phyloP scores from a whole-genome alignment of 2,329 filamentous ascomycete species.

The Stagonosporopsis rhizophila region DNA sequence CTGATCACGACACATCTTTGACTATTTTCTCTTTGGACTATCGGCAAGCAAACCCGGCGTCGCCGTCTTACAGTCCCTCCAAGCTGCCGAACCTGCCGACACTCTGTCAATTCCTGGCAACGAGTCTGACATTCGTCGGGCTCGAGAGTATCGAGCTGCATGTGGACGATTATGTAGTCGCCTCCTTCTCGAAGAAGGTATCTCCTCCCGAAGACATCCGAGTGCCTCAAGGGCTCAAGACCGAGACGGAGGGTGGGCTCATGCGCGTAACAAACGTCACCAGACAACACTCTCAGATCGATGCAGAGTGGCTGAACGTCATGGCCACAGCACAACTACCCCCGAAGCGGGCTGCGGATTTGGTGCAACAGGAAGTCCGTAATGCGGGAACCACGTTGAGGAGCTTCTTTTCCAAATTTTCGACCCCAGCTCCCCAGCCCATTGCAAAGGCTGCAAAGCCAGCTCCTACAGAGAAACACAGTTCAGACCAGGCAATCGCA shows the following conservation, averaged over 20 bases:
- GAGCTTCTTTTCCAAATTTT: constrained; percentile 51
- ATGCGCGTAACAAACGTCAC: constrained; percentile 87
- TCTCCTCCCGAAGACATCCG: constrained; percentile 76
- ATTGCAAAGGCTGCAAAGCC: constrained; percentile 31
- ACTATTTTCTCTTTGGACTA: constrained; percentile 97
- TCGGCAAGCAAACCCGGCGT: constrained; percentile 72
- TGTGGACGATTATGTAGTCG: constrained; percentile 84
- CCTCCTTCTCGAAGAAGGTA: constrained; percentile 82
- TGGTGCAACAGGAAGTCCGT: constrained; percentile 46
- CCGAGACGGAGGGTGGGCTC: constrained; percentile 81
- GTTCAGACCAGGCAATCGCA: constrained; percentile 69
- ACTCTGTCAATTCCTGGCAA: constrained; percentile 89
- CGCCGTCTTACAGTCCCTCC: constrained; percentile 58
- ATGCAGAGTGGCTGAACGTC: constrained; percentile 86
- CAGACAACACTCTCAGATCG: constrained; percentile 87
- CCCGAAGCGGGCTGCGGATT: constrained; percentile 42
- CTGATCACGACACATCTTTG: constrained; percentile 69
- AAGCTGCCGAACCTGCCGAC: constrained; percentile 86
- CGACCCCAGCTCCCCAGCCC: constrained; percentile 31
- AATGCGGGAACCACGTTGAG: constrained; percentile 47
- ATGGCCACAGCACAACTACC: constrained; percentile 79
- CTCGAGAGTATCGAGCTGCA: constrained; percentile 87
- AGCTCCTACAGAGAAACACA: constrained; percentile 23
- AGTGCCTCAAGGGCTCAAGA: constrained; percentile 80
- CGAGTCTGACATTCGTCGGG: constrained; percentile 93